Conservation (phyloP, 352 stramenopile species). For the Globisporangium recalcitrans region DNA sequence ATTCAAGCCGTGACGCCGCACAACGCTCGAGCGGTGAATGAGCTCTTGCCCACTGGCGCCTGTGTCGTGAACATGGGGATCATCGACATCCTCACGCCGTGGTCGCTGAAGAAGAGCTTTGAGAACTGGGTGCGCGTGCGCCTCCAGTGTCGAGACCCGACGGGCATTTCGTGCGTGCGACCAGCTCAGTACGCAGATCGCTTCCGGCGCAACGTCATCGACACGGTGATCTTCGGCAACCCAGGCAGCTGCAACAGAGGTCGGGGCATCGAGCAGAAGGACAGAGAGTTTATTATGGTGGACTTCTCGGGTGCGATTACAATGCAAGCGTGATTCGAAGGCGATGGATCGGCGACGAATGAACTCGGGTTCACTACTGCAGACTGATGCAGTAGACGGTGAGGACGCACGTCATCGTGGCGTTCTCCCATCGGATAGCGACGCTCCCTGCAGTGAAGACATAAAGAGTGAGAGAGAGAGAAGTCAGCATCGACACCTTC, state of each 20-base stretch:
- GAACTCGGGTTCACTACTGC: constrained; percentile 23
- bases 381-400: constrained; percentile 74
- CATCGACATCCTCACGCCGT: constrained; percentile 96
- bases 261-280: constrained; percentile 23
- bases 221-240: constrained; percentile 76
- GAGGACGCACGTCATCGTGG: constrained; percentile 65
- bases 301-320: constrained; percentile 63
- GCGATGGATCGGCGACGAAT: not conserved
- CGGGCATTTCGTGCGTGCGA: constrained; percentile 83
- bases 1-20: constrained; percentile 53
- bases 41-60: constrained; percentile 54
- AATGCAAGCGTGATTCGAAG: constrained; percentile 30
- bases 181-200: constrained; percentile 76
- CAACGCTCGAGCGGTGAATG: constrained; percentile 20
- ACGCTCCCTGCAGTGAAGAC: constrained; percentile 42
- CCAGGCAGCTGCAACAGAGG: constrained; percentile 30
- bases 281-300: constrained; percentile 75
- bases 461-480: constrained; percentile 8
- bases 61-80: constrained; percentile 94
- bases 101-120: constrained; percentile 90
- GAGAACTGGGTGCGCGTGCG: constrained; percentile 86
- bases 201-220: constrained; percentile 81
- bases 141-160: constrained; percentile 66
- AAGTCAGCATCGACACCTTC: not conserved
- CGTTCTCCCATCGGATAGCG: constrained; percentile 70